Conservation (phyloP, 1,284 basidiomycete genomes). For the Ceratobasidium sp. region DNA sequence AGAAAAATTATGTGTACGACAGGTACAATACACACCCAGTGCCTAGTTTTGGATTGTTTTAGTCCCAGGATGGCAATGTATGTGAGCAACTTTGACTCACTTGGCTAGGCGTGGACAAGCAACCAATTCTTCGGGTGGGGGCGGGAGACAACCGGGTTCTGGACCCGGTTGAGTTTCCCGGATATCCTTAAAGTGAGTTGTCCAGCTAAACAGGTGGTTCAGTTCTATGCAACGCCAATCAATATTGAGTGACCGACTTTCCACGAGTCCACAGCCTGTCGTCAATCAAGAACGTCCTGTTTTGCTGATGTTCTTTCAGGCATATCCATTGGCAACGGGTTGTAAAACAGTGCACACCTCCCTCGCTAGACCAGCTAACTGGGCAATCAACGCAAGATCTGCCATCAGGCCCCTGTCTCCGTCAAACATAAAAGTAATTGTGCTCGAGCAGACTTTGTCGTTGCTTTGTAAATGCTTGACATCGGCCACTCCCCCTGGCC, state of each 20-base stretch:
- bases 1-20: neutral
- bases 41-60: conserved; percentile 52
- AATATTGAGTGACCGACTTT: conserved; percentile 55
- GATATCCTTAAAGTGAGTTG: conserved; percentile 66
- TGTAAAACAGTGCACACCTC: conserved; percentile 55
- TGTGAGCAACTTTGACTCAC: conserved; percentile 51
- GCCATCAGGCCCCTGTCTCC: conserved; percentile 66
- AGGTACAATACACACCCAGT: conserved; percentile 59
- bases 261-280: conserved; percentile 71
- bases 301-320: conserved; percentile 50
- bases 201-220: conserved; percentile 57
- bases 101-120: conserved; percentile 69
- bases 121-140: conserved; percentile 71
- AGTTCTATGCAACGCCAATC: neutral
- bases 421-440: conserved; percentile 72
- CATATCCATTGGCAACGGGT: neutral
- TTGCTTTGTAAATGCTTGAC: conserved; percentile 55
- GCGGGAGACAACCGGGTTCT: conserved; percentile 64
- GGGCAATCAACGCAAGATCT: conserved; percentile 68
- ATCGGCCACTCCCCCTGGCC: conserved; percentile 52
- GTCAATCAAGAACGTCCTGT: conserved; percentile 61
- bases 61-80: conserved; percentile 39
- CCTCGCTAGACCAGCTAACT: conserved; percentile 66
- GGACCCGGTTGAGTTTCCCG: conserved; percentile 64
- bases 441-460: conserved; percentile 59